Percentiles rank a stretch among this genome's conserved stretches.
Evolutionary conservation across 2,329 filamentous ascomycete species (phyloP).

Genomic region (Colletotrichum kahawae): DNA sequence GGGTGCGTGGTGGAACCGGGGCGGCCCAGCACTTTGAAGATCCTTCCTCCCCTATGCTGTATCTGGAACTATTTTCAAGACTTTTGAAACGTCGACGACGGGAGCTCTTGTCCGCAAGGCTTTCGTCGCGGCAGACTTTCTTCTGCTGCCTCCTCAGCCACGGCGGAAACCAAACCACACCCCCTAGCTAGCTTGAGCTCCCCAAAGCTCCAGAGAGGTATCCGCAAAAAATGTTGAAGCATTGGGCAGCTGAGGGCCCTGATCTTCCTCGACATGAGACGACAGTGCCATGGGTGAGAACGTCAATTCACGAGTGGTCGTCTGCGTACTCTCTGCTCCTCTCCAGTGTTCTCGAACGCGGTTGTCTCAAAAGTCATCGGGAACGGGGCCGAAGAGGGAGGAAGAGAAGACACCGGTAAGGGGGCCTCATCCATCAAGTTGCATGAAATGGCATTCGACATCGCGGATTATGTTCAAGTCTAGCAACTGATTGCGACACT

Average conservation of each 20-base stretch:
- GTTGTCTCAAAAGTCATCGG: neutral
- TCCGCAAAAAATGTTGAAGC: neutral
- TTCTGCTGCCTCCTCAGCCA: neutral
- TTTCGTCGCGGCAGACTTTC: neutral
- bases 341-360: constrained; percentile 9
- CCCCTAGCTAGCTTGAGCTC: neutral
- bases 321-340: neutral
- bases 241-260: constrained; percentile 5
- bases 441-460: neutral
- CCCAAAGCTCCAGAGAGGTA: neutral
- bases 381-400: neutral
- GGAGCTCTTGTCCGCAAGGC: neutral
- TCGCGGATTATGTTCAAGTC: neutral
- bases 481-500: neutral
- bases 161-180: neutral
- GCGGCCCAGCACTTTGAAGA: neutral
- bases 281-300: neutral
- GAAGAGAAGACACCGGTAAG: neutral
- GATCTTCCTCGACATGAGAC: constrained; percentile 14
- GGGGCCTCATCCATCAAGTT: neutral
- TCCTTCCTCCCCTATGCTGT: neutral
- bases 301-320: neutral
- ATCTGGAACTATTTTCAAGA: neutral
- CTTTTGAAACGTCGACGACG: constrained; percentile 11
- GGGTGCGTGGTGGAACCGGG: neutral